Conservation (phyloP, 208 protist genomes). For the Wallacemonas sp. region DNA sequence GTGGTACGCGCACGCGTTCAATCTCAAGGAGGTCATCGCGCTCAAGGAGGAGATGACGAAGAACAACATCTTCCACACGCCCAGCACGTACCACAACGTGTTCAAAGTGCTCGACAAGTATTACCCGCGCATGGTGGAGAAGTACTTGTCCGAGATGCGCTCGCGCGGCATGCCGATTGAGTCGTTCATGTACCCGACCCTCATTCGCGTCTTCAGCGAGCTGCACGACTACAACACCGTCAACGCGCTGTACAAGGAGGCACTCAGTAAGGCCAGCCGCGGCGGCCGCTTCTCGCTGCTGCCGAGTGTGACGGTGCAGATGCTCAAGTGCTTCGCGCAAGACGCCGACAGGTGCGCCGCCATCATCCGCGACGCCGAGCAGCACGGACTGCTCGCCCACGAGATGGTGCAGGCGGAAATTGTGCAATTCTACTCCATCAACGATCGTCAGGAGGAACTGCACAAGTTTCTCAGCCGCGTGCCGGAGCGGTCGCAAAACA, state of each 20-base stretch:
- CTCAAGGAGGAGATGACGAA: conserved; percentile 90
- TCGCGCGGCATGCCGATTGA: conserved; percentile 74
- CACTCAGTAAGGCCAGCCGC: conserved; percentile 40
- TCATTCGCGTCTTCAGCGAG: conserved; percentile 84
- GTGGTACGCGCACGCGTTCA: conserved; percentile 85
- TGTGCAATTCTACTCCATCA: conserved; percentile 58
- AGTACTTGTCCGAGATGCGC: conserved; percentile 86
- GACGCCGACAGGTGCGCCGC: conserved; percentile 48
- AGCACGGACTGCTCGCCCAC: conserved; percentile 61
- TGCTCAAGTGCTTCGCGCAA: conserved; percentile 57
- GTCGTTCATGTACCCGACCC: conserved; percentile 79
- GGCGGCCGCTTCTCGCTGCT: conserved; percentile 45
- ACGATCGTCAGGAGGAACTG: conserved; percentile 55
- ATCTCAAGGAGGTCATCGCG: conserved; percentile 85
- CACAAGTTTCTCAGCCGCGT: conserved; percentile 60
- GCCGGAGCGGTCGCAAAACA: conserved; percentile 60
- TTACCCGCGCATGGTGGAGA: conserved; percentile 87
- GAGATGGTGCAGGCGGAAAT: conserved; percentile 83
- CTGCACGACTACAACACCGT: conserved; percentile 59
- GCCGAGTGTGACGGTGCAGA: conserved; percentile 57
- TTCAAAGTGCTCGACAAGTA: conserved; percentile 89
- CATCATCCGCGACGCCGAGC: conserved; percentile 70
- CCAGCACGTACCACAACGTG: conserved; percentile 79
- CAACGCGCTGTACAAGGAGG: conserved; percentile 79
- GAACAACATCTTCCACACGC: conserved; percentile 73